phyloP scores from a whole-genome alignment of 345 rosid species.

The Chamaenerion angustifolium region DNA sequence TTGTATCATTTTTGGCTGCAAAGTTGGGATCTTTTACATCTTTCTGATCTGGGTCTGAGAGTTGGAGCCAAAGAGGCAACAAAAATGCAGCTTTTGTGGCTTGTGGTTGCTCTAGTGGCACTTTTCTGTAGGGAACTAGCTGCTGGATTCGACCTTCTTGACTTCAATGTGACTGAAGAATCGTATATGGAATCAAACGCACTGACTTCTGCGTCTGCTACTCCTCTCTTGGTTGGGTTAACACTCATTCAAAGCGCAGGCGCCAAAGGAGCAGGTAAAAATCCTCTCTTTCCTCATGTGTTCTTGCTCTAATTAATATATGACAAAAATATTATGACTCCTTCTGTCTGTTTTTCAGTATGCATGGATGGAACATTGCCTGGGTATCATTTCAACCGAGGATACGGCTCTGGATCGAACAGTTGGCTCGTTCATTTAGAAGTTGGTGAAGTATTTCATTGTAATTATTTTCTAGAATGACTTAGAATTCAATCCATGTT shows the following conservation, averaged over 20 bases:
- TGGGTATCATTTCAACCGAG: conserved; percentile 34
- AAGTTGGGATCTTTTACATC: conserved; percentile 4
- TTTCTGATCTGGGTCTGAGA: conserved; percentile 2
- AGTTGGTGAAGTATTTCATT: conserved; percentile 13
- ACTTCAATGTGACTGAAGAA: conserved; percentile 6
- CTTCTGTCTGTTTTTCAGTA: conserved; percentile 18
- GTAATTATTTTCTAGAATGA: no score
- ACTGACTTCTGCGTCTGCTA: not conserved
- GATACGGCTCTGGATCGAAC: conserved; percentile 28
- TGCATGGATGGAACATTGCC: conserved; percentile 38
- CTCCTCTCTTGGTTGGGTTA: conserved; percentile 12
- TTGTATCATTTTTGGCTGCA: no score
- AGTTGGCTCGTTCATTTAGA: conserved; percentile 42
- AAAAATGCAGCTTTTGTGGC: conserved; percentile 11
- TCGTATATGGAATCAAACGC: conserved; percentile 6
- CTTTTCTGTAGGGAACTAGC: not conserved
- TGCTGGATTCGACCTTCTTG: conserved; percentile 2
- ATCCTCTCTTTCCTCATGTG: no score
- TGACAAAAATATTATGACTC: no score
- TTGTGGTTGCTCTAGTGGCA: conserved; percentile 6
- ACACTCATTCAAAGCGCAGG: conserved; percentile 12
- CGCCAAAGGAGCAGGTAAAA: conserved; percentile 16
- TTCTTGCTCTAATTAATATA: no score
- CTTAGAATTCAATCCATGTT: not conserved
- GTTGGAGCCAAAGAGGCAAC: not conserved